Percentiles rank a stretch among this genome's conserved stretches.
Evolutionary conservation across 208 protist species (phyloP).

Genomic region (Acanthamoeba healyi): DNA sequence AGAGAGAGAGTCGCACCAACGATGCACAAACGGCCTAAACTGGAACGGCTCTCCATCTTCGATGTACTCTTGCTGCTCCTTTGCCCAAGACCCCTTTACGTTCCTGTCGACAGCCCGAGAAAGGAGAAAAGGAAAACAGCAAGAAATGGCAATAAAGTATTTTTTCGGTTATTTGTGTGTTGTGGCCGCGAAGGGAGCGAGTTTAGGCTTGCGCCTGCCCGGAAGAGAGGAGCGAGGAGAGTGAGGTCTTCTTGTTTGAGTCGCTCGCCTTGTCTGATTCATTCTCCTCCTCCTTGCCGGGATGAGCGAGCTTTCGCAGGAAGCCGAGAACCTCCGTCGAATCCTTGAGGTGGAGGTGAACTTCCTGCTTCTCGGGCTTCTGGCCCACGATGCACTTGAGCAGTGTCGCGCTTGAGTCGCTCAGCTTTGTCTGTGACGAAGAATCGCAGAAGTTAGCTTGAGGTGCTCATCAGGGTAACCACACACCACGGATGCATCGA

Average conservation of each 20-base stretch:
- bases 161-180: too few species aligned
- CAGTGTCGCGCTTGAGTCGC: not conserved
- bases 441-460: not conserved
- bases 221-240: not conserved
- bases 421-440: not conserved
- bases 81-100: too few species aligned
- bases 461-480: not conserved
- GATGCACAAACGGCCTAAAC: not conserved
- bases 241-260: not conserved
- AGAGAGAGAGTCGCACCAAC: not conserved
- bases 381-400: slow-evolving; percentile 58
- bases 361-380: slow-evolving; percentile 53
- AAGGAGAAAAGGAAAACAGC: not conserved
- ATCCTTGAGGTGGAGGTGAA: slow-evolving; percentile 30
- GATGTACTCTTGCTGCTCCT: not conserved
- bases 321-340: slow-evolving; percentile 3
- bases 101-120: too few species aligned
- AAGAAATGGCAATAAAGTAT: not conserved
- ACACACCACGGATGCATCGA: not conserved
- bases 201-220: not conserved
- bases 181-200: too few species aligned
- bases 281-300: not conserved
- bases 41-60: too few species aligned
- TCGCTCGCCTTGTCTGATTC: not conserved
- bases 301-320: slow-evolving; percentile 7